Evolutionary conservation across 352 stramenopile species (phyloP), one percentile per base, ranked within the genome.

Genomic region (Globisporangium radiosum): DNA sequence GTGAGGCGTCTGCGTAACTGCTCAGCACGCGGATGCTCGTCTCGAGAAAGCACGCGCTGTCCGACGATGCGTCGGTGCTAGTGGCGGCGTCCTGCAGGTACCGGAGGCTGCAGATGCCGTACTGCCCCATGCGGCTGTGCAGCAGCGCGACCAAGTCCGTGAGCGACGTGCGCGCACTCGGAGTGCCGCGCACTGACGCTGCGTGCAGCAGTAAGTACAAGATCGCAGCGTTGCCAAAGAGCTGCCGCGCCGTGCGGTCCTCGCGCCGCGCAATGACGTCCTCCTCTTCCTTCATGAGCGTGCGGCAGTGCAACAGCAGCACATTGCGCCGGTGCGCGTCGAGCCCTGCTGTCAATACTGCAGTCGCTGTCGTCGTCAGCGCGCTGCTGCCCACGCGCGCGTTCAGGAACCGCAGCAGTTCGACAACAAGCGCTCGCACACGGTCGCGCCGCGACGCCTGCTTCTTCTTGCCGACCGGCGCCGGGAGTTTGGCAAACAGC

Each of bases 221-320:
- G 5, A 87, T 75, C 1, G 76, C 68, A 37, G 76, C 70, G 48
- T 76, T 76, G 0, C 74, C 72, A 58, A 87, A 77, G 4, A 88
- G 65, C 38, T 75, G 71, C 17, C 63, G 69, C 7, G 78, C 59
- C 0, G 57, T 74, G 52, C 77, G 85, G 33, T 71, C 67, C 51
- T 82, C 76, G 19, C 64, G 75, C n/a, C 64, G 71, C 11, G 65
- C 59, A 4, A 78, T 50, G n/a, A 54, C 70, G 6, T 78, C 70
- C 57, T 89, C 78, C 65, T 89, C 81, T 49, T 91, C 76, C 55
- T 91, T 91, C 61, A 91, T 78, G 53, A 91, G 56, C 15, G 53
- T 63, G 14, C 72, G 77, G 53, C 76, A 87, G 33, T 77, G 51
- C 4, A 58, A 56, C 75, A 85, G 81, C 19, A 85, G 37, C 8